Evolutionary conservation across 2,329 filamentous ascomycete species (phyloP).

Genomic region (Penicillium sp.): DNA sequence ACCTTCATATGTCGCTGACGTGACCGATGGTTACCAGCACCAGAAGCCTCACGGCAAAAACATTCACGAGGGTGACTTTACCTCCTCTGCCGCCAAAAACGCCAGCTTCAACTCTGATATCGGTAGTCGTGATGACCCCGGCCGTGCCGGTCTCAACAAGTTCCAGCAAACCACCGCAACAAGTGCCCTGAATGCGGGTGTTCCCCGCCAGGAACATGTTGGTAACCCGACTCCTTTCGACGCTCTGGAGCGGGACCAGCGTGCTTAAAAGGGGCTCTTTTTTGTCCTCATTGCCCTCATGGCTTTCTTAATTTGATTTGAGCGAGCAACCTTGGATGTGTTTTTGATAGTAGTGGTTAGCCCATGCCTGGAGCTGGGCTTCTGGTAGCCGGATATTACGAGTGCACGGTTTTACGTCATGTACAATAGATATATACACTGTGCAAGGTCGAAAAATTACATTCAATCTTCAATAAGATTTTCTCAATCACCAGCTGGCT

Average conservation of each 20-base stretch:
- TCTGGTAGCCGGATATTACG: slow-evolving; percentile 10
- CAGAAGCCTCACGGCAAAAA: slow-evolving; percentile 57
- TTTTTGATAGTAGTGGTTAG: too few relatives aligned
- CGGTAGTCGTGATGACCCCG: slow-evolving; percentile 60
- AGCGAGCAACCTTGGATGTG: slow-evolving; percentile 8
- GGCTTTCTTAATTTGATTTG: slow-evolving; percentile 3
- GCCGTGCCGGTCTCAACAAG: slow-evolving; percentile 49
- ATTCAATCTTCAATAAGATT: too few relatives aligned
- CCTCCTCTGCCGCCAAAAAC: slow-evolving; percentile 46
- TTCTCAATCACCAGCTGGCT: too few relatives aligned
- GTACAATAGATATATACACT: slow-evolving; percentile 15
- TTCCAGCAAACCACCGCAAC: slow-evolving; percentile 38
- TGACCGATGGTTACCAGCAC: slow-evolving; percentile 34
- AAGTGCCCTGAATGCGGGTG: slow-evolving; percentile 32
- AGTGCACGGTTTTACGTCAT: slow-evolving; percentile 10
- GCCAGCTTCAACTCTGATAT: slow-evolving; percentile 58
- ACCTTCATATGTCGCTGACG: slow-evolving; percentile 44
- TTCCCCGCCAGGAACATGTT: slow-evolving; percentile 30
- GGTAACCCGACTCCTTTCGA: slow-evolving; percentile 29
- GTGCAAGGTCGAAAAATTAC: neutral
- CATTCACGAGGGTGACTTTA: slow-evolving; percentile 54
- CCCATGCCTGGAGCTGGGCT: slow-evolving; percentile 3
- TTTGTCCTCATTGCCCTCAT: neutral
- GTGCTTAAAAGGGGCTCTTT: slow-evolving; percentile 23
- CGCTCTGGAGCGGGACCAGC: slow-evolving; percentile 33